A percentile compares a stretch with the other conserved stretches of the same genome.
Conservation (phyloP, 345 rosid genomes). For the Erucastrum elatum region DNA sequence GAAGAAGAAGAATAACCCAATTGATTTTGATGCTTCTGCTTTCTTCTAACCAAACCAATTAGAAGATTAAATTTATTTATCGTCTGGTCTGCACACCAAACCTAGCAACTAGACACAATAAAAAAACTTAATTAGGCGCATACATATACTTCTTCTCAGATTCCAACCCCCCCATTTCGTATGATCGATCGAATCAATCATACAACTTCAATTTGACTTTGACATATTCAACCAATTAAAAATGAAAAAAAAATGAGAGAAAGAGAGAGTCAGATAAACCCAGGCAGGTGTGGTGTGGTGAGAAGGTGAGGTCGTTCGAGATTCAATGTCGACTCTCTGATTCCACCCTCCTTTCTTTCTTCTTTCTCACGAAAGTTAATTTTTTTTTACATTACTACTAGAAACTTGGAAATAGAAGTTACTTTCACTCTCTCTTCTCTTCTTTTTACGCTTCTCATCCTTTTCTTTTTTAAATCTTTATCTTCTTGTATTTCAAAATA, state of each 20-base stretch:
- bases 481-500: not conserved
- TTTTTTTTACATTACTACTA: not conserved
- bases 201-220: constrained; percentile 19
- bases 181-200: not conserved
- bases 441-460: no score
- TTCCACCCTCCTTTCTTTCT: constrained; percentile 6
- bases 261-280: not conserved
- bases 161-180: not conserved
- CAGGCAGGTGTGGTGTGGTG: not conserved
- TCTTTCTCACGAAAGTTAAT: not conserved
- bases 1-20: not conserved
- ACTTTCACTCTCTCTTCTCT: not conserved
- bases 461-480: not conserved
- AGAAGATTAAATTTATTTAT: not conserved
- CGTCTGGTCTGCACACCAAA: constrained; percentile 16
- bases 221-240: not conserved
- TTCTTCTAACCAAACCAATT: not conserved
- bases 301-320: not conserved
- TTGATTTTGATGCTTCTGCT: not conserved
- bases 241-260: not conserved
- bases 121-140: not conserved
- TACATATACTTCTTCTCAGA: not conserved
- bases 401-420: constrained; percentile 7
- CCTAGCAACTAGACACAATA: constrained; percentile 29
- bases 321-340: constrained; percentile 17